A percentile compares a stretch with the other conserved stretches of the same genome.
Conservation (phyloP, 1,284 basidiomycete genomes). For the Cryptococcus sp. region DNA sequence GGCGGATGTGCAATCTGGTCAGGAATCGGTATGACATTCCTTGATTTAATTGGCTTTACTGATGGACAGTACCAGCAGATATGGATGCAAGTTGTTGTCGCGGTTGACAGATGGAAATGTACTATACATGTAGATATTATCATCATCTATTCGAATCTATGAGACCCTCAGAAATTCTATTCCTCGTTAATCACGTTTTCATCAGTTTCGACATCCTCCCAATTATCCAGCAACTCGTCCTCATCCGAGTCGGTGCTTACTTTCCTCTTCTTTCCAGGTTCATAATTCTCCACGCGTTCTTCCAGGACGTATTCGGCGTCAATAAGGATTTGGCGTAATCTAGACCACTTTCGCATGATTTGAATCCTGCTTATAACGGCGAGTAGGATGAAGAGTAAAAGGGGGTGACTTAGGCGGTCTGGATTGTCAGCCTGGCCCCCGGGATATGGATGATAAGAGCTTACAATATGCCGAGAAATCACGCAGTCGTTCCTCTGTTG, state of each 20-base stretch:
- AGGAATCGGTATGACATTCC: conserved; percentile 10
- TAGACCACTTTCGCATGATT: background rate
- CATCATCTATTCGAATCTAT: too few relatives aligned
- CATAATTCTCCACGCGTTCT: conserved; percentile 43
- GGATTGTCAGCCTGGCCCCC: background rate
- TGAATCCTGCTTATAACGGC: background rate
- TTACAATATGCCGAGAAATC: too few relatives aligned
- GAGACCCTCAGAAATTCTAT: too few relatives aligned
- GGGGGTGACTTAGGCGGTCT: background rate
- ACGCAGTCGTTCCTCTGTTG: too few relatives aligned
- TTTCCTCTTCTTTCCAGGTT: conserved; percentile 11
- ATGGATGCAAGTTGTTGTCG: background rate
- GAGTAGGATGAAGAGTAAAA: background rate
- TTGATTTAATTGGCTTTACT: background rate
- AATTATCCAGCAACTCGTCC: background rate
- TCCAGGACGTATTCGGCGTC: conserved; percentile 46
- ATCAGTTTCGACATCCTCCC: background rate
- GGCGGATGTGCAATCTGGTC: conserved; percentile 20
- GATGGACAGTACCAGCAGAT: background rate
- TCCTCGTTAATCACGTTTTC: background rate
- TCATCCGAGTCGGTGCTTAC: background rate
- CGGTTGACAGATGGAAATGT: background rate
- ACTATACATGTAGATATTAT: background rate
- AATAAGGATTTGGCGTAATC: conserved; percentile 32
- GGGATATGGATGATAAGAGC: too few relatives aligned